These are phyloP conservation scores for Arthroderma uncinatum DNA, from an alignment of 2,329 filamentous ascomycete genomes.

Conservation along the genomic window DNA sequence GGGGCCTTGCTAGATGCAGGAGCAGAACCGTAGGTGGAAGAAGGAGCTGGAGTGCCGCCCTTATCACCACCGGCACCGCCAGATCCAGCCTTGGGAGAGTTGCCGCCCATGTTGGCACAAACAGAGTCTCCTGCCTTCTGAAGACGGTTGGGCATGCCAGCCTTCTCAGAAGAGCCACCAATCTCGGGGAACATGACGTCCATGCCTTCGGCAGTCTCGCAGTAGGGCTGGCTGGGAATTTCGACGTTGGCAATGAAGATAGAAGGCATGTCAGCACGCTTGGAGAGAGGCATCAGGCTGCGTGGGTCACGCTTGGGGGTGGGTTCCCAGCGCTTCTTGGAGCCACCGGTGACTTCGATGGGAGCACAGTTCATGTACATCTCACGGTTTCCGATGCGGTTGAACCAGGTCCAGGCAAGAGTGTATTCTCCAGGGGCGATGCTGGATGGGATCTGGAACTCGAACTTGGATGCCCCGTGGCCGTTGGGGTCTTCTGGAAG, in stretches of 20 bases:
- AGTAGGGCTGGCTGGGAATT: constrained; percentile 35
- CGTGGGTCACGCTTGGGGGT: constrained; percentile 8
- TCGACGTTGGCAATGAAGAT: constrained; percentile 65
- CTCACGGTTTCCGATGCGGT: constrained; percentile 82
- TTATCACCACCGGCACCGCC: constrained; percentile 17
- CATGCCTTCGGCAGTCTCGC: constrained; percentile 42
- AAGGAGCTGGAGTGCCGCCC: constrained; percentile 14
- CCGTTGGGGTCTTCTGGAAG: constrained; percentile 38
- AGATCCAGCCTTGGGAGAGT: constrained; percentile 24
- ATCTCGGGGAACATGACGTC: constrained; percentile 60
- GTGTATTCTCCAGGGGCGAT: constrained; percentile 67
- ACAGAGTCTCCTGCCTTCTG: constrained; percentile 21
- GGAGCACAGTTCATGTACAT: constrained; percentile 97
- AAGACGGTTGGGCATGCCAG: constrained; percentile 33
- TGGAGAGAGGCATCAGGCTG: constrained; percentile 31
- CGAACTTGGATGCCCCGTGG: constrained; percentile 47
- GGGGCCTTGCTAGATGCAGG: constrained; percentile 10
- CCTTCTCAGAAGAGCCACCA: constrained; percentile 46
- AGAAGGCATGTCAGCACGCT: constrained; percentile 53
- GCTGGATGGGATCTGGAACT: constrained; percentile 59
- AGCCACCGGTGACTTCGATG: constrained; percentile 49
- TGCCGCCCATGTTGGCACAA: constrained; percentile 22
- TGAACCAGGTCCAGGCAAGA: constrained; percentile 91
- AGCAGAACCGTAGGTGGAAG: constrained; percentile 17
- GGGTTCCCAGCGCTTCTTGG: constrained; percentile 28